Percentiles rank a stretch among this genome's conserved stretches.
These are phyloP conservation scores for Thinopyrum elongatum DNA, from an alignment of 176 grass and related monocot genomes.

Conservation along the genomic window DNA sequence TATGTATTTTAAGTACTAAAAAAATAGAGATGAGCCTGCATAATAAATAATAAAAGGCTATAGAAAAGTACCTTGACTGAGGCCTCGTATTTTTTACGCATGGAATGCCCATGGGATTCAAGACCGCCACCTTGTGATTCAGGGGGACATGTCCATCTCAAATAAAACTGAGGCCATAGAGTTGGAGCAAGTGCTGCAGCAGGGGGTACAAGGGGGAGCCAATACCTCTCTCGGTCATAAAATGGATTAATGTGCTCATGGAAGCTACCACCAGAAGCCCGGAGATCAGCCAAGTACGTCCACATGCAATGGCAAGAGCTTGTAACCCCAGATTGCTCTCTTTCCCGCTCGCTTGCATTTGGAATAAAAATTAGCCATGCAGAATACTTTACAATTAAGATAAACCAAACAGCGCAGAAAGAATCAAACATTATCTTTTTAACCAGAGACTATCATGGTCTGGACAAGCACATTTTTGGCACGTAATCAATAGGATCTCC, in stretches of 20 bases:
- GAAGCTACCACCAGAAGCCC: constrained; percentile 62
- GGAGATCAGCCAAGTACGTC: constrained; percentile 64
- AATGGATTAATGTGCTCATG: constrained; percentile 87
- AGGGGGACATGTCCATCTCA: constrained; percentile 85
- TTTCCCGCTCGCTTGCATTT: constrained; percentile 88
- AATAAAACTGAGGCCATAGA: constrained; percentile 94
- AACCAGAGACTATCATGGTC: neutral
- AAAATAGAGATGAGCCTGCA: neutral
- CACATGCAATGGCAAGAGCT: constrained; percentile 75
- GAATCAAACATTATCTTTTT: neutral
- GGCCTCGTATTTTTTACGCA: constrained; percentile 61
- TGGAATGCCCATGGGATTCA: constrained; percentile 75
- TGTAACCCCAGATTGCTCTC: constrained; percentile 65
- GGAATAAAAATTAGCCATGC: constrained; percentile 38
- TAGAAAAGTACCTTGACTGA: constrained; percentile 48
- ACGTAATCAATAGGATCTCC: neutral
- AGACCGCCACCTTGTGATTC: constrained; percentile 73
- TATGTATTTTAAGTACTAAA: constrained; percentile 1
- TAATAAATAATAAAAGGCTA: constrained; percentile 3
- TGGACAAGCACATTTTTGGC: neutral
- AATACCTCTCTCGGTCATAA: constrained; percentile 61
- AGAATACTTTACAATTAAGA: constrained; percentile 18
- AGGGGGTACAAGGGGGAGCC: constrained; percentile 60
- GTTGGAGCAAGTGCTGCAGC: constrained; percentile 91
- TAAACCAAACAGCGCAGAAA: neutral